phyloP scores from a whole-genome alignment of 106 monocot species.

The Triglochin maritima region DNA sequence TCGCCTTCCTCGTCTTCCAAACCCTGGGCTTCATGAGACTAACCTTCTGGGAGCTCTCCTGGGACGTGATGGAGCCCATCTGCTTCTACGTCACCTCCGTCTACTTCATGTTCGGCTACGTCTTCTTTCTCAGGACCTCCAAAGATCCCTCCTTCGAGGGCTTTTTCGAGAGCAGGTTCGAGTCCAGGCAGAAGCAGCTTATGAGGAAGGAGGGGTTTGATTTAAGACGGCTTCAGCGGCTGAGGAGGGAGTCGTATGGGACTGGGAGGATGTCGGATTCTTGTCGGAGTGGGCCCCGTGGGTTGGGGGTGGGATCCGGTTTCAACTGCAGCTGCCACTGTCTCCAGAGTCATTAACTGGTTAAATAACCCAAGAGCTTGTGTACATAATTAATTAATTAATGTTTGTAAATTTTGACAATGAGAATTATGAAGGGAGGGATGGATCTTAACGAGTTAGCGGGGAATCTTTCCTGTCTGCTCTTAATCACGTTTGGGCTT shows the following conservation, averaged over 20 bases:
- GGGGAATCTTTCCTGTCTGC: no score
- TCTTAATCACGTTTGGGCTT: no score
- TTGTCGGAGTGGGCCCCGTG: neutral
- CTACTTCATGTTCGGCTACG: slow-evolving; percentile 69
- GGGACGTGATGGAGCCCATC: slow-evolving; percentile 90
- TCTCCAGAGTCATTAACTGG: no score
- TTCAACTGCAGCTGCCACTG: no score
- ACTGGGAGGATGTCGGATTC: neutral
- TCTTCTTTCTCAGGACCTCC: slow-evolving; percentile 64
- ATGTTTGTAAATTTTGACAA: no score
- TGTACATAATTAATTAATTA: no score
- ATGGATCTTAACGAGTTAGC: no score
- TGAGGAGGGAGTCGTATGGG: slow-evolving; percentile 1
- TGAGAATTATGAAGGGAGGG: no score
- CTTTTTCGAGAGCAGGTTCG: slow-evolving; percentile 51
- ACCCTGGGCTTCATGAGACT: slow-evolving; percentile 62
- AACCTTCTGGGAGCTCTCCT: slow-evolving; percentile 82
- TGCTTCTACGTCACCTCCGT: slow-evolving; percentile 74
- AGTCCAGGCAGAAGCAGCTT: slow-evolving; percentile 35
- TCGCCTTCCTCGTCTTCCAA: slow-evolving; percentile 38
- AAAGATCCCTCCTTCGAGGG: slow-evolving; percentile 70
- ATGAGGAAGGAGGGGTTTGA: slow-evolving; percentile 39
- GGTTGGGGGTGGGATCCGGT: neutral
- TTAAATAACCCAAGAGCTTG: no score
- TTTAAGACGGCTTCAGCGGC: slow-evolving; percentile 27